phyloP scores from a whole-genome alignment of 129 eudicot genomes.

The Sambucus nigra region DNA sequence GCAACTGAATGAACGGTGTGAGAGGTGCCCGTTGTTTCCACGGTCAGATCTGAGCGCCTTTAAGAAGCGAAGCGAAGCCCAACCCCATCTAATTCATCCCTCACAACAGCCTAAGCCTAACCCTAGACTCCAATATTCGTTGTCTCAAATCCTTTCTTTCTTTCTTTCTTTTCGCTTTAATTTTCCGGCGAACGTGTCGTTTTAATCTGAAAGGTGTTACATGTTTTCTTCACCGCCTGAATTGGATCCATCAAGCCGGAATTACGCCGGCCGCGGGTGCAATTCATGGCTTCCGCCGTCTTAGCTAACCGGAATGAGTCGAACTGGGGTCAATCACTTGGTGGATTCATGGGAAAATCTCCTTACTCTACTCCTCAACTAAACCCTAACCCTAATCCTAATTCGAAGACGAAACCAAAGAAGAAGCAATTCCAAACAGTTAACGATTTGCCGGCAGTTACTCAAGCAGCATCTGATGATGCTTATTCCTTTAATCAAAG shows the following conservation, averaged over 20 bases:
- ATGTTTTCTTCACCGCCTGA: conserved; percentile 31
- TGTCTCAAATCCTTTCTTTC: neutral
- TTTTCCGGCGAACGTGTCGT: no score
- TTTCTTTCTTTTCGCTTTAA: neutral
- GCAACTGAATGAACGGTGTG: neutral
- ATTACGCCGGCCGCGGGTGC: conserved; percentile 24
- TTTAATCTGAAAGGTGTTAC: no score
- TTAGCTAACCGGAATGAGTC: conserved; percentile 67
- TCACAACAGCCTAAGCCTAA: neutral
- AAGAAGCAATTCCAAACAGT: conserved; percentile 42
- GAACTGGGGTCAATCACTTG: conserved; percentile 37
- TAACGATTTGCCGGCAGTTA: conserved; percentile 28
- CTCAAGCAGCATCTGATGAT: conserved; percentile 59
- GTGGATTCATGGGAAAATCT: conserved; percentile 60
- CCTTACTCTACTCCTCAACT: conserved; percentile 38
- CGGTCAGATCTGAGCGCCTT: conserved; percentile 13
- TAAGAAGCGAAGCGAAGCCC: conserved; percentile 5
- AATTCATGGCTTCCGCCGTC: conserved; percentile 70
- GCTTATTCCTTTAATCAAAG: conserved; percentile 66
- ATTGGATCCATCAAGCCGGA: conserved; percentile 13
- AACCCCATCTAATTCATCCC: conserved; percentile 2
- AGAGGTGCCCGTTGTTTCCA: neutral
- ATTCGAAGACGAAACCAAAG: conserved; percentile 59
- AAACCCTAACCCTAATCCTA: conserved; percentile 45
- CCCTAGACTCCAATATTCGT: neutral